Percentiles rank a stretch among this genome's conserved stretches.
Evolutionary conservation across 371 early-diverging fungal genomes (phyloP).

Genomic region (Funneliformis caledonium): DNA sequence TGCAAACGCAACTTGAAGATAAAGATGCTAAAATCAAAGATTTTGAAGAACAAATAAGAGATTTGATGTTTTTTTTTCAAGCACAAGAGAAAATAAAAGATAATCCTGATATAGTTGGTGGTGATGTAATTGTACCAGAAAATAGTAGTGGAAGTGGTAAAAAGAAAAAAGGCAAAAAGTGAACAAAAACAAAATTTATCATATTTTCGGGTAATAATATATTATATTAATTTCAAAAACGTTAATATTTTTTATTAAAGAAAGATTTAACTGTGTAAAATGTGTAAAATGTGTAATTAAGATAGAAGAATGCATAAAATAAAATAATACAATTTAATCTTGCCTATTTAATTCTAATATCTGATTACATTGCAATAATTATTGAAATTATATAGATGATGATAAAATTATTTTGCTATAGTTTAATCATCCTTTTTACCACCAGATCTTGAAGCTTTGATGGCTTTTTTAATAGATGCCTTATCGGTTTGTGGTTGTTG

Average conservation of each 20-base stretch:
- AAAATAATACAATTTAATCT: no score
- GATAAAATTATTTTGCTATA: not conserved
- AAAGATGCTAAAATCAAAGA: slow-evolving; percentile 49
- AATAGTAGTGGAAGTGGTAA: slow-evolving; percentile 25
- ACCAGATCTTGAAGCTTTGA: slow-evolving; percentile 46
- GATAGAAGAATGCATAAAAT: no score
- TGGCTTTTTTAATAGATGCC: slow-evolving; percentile 54
- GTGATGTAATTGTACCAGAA: slow-evolving; percentile 33
- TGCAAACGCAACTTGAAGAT: slow-evolving; percentile 41
- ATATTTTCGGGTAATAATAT: no score
- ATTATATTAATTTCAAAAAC: no score
- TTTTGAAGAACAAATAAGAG: slow-evolving; percentile 51
- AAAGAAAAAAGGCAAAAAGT: slow-evolving; percentile 38
- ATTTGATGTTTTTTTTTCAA: slow-evolving; percentile 50
- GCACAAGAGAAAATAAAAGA: slow-evolving; percentile 49
- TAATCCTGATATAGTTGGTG: slow-evolving; percentile 34
- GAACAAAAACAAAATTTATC: not conserved
- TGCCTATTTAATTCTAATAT: no score
- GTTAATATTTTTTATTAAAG: no score
- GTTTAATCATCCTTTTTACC: slow-evolving; percentile 18
- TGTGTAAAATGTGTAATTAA: no score
- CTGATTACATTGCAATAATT: no score
- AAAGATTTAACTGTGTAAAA: no score
- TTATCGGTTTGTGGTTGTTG: slow-evolving; percentile 50
- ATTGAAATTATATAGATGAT: no score